Evolutionary conservation across 768 basidiomycete genomes (phyloP), one percentile per base, ranked within the genome.

Genomic region (Pisolithus albus): DNA sequence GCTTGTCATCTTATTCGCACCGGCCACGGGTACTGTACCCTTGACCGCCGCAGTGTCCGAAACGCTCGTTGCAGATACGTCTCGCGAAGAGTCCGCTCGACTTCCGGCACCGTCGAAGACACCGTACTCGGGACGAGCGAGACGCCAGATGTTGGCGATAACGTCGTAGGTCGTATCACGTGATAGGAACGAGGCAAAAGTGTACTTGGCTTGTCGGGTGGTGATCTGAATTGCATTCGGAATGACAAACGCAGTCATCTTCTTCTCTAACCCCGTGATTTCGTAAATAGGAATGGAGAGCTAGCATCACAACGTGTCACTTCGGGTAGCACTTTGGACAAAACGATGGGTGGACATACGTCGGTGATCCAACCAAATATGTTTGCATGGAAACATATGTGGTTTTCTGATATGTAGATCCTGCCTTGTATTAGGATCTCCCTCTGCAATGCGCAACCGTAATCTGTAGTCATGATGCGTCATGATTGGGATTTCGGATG

Each of bases 331-430:
- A 46, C 5, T 26, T 3, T 19, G n/a, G 11, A 10, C n/a, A 18
- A 7, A 21, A 18, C 19, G n/a, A 23, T 24, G 44, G 46, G 28
- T 11, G 34, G 0, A 75, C 93, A 68, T 67, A 95, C 94, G 64
- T 95, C 85, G 26, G 95, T 98, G 46, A 96, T 87, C 96, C 95
- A 98, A 40, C 96, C 95, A 68, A 98, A 95, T 41, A 98, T 97
- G 64, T 98, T 98, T 40, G 96, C 95, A 60, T 99, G 91, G 75
- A 98, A 99, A 72, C 92, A 98, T n/a, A 97, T 80, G 64, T 97
- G 94, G 70, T 98, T 97, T 70, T 99, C 95, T 7, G 96, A 98
- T 21, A 98, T 90, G 69, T 97, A 97, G 51, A 99, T 66, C 10
- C 96, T 78, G 5, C 96, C 96, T 75, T 98, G 96, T 40, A 98